These are phyloP conservation scores for Penicillium expansum DNA, from an alignment of 2,329 filamentous ascomycete genomes.

Conservation along the genomic window DNA sequence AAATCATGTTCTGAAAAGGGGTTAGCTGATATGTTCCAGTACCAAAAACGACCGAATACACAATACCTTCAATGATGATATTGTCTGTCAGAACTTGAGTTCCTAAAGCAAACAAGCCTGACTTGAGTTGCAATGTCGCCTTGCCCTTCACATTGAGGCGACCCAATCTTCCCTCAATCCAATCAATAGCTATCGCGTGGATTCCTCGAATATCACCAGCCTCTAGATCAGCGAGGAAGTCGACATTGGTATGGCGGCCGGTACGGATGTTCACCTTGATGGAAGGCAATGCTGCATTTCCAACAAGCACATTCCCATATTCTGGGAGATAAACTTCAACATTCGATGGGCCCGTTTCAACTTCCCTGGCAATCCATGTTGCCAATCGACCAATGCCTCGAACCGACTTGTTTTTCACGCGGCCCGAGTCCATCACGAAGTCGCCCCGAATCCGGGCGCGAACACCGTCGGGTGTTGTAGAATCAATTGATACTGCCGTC, in stretches of 20 bases:
- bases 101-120: conserved; percentile 76
- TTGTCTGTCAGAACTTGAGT: conserved; percentile 72
- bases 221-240: conserved; percentile 72
- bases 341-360: conserved; percentile 70
- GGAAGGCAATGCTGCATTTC: conserved; percentile 71
- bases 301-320: conserved; percentile 73
- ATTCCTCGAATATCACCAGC: conserved; percentile 76
- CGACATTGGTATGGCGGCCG: conserved; percentile 71
- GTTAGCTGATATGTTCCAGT: conserved; percentile 26
- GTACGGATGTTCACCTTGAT: conserved; percentile 75
- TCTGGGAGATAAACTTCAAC: conserved; percentile 79
- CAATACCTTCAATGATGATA: conserved; percentile 77
- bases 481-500: conserved; percentile 78
- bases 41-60: conserved; percentile 37
- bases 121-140: conserved; percentile 69
- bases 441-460: conserved; percentile 76
- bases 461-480: conserved; percentile 75
- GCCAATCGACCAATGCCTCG: conserved; percentile 72
- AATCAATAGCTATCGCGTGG: conserved; percentile 79
- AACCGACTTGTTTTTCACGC: conserved; percentile 68
- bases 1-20: conserved; percentile 56
- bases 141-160: conserved; percentile 70
- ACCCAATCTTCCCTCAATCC: conserved; percentile 74
- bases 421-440: conserved; percentile 74
- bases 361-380: conserved; percentile 74